Base-by-base conservation (phyloP, 2,329 filamentous ascomycete species). In the Setomelanomma holmii region DNA sequence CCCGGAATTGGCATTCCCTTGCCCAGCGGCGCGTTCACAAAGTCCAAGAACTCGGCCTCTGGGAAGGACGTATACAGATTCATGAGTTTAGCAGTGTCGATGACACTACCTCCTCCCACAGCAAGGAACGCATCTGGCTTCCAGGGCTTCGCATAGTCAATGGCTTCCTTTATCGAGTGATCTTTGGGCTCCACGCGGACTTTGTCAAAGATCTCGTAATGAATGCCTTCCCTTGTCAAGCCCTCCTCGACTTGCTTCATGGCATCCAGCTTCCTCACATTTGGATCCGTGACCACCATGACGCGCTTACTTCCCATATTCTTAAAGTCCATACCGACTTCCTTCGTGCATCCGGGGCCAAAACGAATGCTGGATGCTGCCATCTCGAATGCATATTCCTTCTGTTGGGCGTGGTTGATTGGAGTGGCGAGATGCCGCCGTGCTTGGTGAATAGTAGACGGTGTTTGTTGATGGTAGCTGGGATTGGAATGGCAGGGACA, bases 361-460 rank as follows among this genome's bases (percentile, higher is more conserved):
- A 98, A 99, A 11, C 95, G 87, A 68, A 99, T 97, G 22, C 89
- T 91, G 1, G 91, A 96, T 1, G 95, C 92, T 0, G 95, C 95
- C 93, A 99, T 96, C 75, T 99, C 95, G 72, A 99, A 99, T 12
- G 95, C 95, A 78, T 99, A 99, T 75, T 99, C 95, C 74, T 96
- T 96, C 68, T 92, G 85, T 59, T 86, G 84, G 2, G 84, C 83
- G 7, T 82, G 77, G 66, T 91, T 88, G 22, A 89, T 78, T 0
- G 93, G 91, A 0, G 91, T 93, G n/a, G 91, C 92, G 53, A 93
- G 78, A 54, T 84, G 80, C 35, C 84, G 77, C 35, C 82, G 81
- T 34, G 82, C 83, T 76, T 84, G 83, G 11, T 71, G 65, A 36
- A 82, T 71, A 5, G 80, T 74, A 2, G 59, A 64, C 4, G 66